Evolutionary conservation across 2,329 filamentous ascomycete species (phyloP).

Genomic region (Exophiala aquamarina): DNA sequence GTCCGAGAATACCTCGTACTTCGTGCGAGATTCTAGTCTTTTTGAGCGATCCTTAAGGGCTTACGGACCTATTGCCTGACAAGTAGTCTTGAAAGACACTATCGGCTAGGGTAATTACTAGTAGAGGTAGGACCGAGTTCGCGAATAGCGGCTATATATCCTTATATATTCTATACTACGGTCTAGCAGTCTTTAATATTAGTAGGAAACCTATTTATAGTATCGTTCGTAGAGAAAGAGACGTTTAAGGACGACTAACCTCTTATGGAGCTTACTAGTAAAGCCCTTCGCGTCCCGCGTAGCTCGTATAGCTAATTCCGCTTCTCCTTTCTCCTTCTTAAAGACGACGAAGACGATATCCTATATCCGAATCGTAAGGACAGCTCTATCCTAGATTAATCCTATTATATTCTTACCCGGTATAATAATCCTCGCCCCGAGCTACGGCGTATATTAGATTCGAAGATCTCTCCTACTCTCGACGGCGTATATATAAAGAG

Average conservation of each 20-base stretch:
- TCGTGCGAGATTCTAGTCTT: too few relatives aligned
- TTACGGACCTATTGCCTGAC: too few relatives aligned
- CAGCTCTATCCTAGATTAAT: slow-evolving; percentile 3
- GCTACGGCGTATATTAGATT: slow-evolving; percentile 19
- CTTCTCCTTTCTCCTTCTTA: slow-evolving; percentile 24
- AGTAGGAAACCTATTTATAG: slow-evolving; percentile 9
- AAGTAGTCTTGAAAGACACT: slow-evolving; percentile 26
- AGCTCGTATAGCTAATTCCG: slow-evolving; percentile 18
- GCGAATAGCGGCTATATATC: slow-evolving; percentile 26
- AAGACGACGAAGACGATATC: slow-evolving; percentile 24
- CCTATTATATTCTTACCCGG: slow-evolving; percentile 11
- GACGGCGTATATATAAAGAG: slow-evolving; percentile 24
- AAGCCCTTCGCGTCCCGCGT: slow-evolving; percentile 22
- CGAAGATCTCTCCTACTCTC: slow-evolving; percentile 23
- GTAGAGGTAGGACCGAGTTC: slow-evolving; percentile 22
- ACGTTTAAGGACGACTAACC: slow-evolving; percentile 13
- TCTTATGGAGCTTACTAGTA: slow-evolving; percentile 23
- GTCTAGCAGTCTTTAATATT: slow-evolving; percentile 17
- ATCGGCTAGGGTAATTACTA: slow-evolving; percentile 22
- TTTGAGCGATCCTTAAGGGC: too few relatives aligned
- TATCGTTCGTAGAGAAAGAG: slow-evolving; percentile 2
- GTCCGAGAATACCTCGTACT: too few relatives aligned
- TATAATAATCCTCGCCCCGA: slow-evolving; percentile 22
- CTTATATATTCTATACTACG: slow-evolving; percentile 27
- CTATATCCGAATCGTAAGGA: slow-evolving; percentile 7